These are phyloP conservation scores for Yarrowia bubula DNA, from an alignment of 805 yeast species.

Conservation along the genomic window DNA sequence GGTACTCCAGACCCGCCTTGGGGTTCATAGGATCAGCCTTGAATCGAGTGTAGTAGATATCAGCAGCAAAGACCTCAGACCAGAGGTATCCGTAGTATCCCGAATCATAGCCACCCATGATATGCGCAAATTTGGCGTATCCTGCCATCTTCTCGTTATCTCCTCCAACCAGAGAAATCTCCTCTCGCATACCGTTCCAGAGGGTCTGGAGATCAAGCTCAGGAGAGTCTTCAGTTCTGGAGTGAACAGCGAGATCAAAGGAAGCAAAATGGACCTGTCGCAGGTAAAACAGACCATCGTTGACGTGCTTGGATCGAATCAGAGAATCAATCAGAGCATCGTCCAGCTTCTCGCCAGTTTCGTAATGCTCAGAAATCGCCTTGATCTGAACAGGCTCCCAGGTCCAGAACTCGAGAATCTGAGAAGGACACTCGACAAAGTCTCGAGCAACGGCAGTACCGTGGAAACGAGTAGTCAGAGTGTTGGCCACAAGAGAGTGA, in stretches of 20 bases:
- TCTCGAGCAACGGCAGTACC: slow-evolving; percentile 81
- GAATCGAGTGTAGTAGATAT: slow-evolving; percentile 72
- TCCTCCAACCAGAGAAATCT: slow-evolving; percentile 56
- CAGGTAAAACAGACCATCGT: slow-evolving; percentile 66
- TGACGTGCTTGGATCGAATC: slow-evolving; percentile 67
- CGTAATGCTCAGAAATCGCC: slow-evolving; percentile 62
- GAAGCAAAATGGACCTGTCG: slow-evolving; percentile 78
- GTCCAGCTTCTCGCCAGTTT: slow-evolving; percentile 53
- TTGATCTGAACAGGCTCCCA: slow-evolving; percentile 67
- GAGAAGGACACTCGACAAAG: slow-evolving; percentile 90
- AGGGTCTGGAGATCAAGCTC: slow-evolving; percentile 49
- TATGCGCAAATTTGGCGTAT: slow-evolving; percentile 71
- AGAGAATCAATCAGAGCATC: slow-evolving; percentile 58
- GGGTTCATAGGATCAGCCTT: slow-evolving; percentile 64
- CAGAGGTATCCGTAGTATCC: slow-evolving; percentile 86
- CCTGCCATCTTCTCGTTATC: slow-evolving; percentile 62
- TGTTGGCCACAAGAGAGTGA: slow-evolving; percentile 69
- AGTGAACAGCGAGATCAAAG: slow-evolving; percentile 72
- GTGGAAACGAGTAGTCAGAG: slow-evolving; percentile 63
- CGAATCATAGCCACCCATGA: slow-evolving; percentile 81
- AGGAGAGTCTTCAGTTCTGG: slow-evolving; percentile 33
- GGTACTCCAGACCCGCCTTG: slow-evolving; percentile 59
- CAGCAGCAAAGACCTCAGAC: slow-evolving; percentile 83
- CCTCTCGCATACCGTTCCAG: slow-evolving; percentile 68
- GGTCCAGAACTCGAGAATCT: slow-evolving; percentile 84